phyloP scores from a whole-genome alignment of 2,329 filamentous ascomycete genomes.

The Neonectria sp. region DNA sequence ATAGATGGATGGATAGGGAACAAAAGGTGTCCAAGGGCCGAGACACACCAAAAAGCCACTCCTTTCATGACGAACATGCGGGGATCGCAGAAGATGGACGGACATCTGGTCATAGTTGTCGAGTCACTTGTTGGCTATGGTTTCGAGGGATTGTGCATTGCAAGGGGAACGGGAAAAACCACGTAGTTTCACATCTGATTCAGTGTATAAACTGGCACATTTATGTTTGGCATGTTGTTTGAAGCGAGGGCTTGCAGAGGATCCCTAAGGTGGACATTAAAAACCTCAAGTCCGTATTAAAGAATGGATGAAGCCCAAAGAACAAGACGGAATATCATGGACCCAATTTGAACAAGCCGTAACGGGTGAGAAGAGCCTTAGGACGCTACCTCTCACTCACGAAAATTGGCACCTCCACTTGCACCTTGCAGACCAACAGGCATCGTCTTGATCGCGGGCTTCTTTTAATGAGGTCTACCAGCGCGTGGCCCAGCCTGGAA shows the following conservation, averaged over 20 bases:
- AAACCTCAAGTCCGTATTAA: not conserved
- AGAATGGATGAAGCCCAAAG: slow-evolving; percentile 7
- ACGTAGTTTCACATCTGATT: slow-evolving; percentile 19
- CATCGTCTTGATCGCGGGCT: slow-evolving; percentile 28
- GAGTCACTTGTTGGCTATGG: slow-evolving; percentile 3
- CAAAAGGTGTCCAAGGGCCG: not conserved
- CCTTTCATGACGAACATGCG: slow-evolving; percentile 16
- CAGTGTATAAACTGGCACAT: slow-evolving; percentile 1
- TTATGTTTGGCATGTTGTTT: slow-evolving; percentile 17
- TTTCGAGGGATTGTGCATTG: slow-evolving; percentile 15
- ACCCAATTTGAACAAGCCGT: not conserved
- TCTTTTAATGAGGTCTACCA: slow-evolving; percentile 40
- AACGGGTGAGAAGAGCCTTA: not conserved
- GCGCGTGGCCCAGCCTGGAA: slow-evolving; percentile 40
- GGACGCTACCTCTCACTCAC: not conserved
- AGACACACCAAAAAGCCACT: slow-evolving; percentile 2
- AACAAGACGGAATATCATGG: not conserved
- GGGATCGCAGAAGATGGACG: slow-evolving; percentile 1
- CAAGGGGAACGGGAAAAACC: slow-evolving; percentile 1
- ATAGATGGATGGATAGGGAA: slow-evolving; percentile 12
- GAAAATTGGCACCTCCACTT: slow-evolving; percentile 9
- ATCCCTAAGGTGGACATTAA: not conserved
- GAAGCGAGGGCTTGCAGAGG: slow-evolving; percentile 7
- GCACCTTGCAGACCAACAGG: slow-evolving; percentile 4
- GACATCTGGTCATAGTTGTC: not conserved